Base-by-base conservation (phyloP, 2,329 filamentous ascomycete genomes). In the Penicillium glabrum region DNA sequence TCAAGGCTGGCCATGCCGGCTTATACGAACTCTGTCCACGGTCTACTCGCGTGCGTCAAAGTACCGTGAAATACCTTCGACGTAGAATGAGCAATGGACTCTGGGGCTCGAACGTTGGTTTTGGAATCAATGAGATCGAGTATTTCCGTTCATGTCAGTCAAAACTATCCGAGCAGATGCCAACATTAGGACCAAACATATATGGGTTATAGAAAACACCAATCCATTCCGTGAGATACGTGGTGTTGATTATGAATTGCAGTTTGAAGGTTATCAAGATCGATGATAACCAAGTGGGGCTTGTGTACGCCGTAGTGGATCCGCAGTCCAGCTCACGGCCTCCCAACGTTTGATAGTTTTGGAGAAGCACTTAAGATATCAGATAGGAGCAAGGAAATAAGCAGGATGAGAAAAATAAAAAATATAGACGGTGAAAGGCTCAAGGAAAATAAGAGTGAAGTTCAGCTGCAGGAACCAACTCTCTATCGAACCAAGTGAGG, bases 401-500 rank as follows among this genome's bases (percentile, higher is more conserved):
- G 35, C 13, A 8, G 5, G 16, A 37, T n/a, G 7, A n/a, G 1
- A 8, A 3, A 16, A 37, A n/a, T 3, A 13, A n/a, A 7, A 1
- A 27, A 1, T 13, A 29, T 1, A 29, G 16, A 29, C 9, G 19
- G 13, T 11, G 11, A 46, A 46, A 21, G 11, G 23, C 33, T 8
- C 9, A 11, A 37, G 35, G 31, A 13, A 21, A 21, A 16, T n/a
- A 13, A 21, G 3, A 7, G 21, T 26, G 24, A 19, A 9, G 24
- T 10, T 21, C 26, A 51, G 21, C 27, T 53, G 51, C 51, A 53
- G 51, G 51, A 46, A 53, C 51, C 39, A 41, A 41, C 19, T 23
- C 39, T 21, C 13, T 13, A 31, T 3, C 14, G n/a, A 23, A 24
- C n/a, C 6, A 50, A 29, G 33, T 47, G 44, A 53, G 51, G 51